Conservation (phyloP, 2,329 filamentous ascomycete genomes). For the Aspergillus pseudoterreus region DNA sequence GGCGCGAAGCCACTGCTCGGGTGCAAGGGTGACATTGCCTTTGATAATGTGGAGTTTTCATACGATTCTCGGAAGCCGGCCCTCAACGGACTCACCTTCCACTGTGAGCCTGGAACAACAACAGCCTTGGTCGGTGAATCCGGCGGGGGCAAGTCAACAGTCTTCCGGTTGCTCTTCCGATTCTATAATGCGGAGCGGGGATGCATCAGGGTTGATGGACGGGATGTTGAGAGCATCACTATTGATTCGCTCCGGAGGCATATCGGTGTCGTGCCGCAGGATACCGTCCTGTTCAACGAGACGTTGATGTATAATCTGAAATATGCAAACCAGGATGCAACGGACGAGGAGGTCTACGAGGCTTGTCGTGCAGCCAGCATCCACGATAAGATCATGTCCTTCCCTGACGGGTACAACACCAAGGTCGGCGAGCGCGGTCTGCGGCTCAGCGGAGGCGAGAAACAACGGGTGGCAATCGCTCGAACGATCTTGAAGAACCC, state of each 20-base stretch:
- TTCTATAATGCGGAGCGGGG: conserved; percentile 87
- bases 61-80: conserved; percentile 87
- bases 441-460: conserved; percentile 83
- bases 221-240: conserved; percentile 78
- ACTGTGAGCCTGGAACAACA: conserved; percentile 82
- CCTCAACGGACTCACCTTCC: conserved; percentile 77
- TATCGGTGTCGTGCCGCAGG: conserved; percentile 95
- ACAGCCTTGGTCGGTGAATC: conserved; percentile 96
- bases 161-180: conserved; percentile 92
- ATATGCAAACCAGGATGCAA: conserved; percentile 78
- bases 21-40: conserved; percentile 79
- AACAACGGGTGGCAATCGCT: conserved; percentile 89
- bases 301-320: conserved; percentile 91
- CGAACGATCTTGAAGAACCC: conserved; percentile 90
- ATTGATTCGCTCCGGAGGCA: conserved; percentile 89
- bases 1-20: conserved; percentile 59
- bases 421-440: conserved; percentile 89
- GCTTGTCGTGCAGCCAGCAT: conserved; percentile 86
- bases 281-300: conserved; percentile 93
- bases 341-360: conserved; percentile 74
- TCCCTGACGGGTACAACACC: conserved; percentile 83
- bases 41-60: conserved; percentile 84
- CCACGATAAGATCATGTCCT: conserved; percentile 84
- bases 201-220: conserved; percentile 77
- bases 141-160: conserved; percentile 92